Evolutionary conservation across 2,329 filamentous ascomycete genomes (phyloP).

Genomic region (Emericellopsis atlantica): DNA sequence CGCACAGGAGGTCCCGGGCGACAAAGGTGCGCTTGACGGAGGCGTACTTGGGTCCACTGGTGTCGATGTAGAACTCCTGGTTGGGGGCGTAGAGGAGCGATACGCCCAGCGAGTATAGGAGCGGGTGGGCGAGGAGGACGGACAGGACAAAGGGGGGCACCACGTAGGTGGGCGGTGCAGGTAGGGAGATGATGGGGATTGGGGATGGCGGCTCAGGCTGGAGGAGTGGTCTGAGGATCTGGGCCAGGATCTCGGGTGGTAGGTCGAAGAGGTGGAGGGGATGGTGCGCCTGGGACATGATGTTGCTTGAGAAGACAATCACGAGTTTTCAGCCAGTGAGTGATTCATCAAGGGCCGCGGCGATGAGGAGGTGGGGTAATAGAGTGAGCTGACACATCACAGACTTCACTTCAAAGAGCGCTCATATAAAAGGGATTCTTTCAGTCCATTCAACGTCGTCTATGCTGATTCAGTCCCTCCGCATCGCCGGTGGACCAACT

Average conservation of each 20-base stretch:
- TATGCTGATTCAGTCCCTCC: constrained; percentile 17
- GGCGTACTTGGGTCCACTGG: constrained; percentile 12
- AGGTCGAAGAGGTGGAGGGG: constrained; percentile 17
- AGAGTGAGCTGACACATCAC: too few species aligned
- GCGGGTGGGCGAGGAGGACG: constrained; percentile 18
- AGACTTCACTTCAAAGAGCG: too few species aligned
- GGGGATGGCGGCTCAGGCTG: constrained; percentile 11
- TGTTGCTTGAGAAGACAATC: too few species aligned
- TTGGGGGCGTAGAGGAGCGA: constrained; percentile 16
- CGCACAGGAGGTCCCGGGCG: not conserved
- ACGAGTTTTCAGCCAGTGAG: too few species aligned
- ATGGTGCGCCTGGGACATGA: constrained; percentile 1
- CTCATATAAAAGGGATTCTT: too few species aligned
- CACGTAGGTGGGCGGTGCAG: constrained; percentile 8
- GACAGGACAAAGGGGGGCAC: constrained; percentile 4
- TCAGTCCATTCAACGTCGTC: constrained; percentile 21
- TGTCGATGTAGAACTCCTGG: constrained; percentile 17
- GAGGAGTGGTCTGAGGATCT: constrained; percentile 16
- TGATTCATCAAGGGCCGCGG: too few species aligned
- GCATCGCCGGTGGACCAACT: too few species aligned
- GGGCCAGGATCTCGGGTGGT: constrained; percentile 17
- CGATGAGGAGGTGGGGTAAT: too few species aligned
- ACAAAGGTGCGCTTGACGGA: constrained; percentile 10
- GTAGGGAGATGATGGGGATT: not conserved
- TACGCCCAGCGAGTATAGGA: constrained; percentile 16